Base-by-base conservation (phyloP, 495 filamentous ascomycete genomes). In the Aspergillus hancockii region DNA sequence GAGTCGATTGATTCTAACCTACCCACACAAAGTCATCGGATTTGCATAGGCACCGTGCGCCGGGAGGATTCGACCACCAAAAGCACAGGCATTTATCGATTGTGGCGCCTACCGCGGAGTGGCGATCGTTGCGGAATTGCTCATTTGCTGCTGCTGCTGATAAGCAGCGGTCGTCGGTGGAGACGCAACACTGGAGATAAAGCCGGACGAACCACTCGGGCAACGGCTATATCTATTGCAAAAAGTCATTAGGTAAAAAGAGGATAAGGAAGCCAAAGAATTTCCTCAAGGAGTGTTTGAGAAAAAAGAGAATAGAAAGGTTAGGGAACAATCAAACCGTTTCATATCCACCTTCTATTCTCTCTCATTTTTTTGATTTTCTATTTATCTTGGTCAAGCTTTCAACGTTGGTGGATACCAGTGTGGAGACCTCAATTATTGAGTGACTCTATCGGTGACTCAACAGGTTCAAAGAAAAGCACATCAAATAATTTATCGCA, bases 21-120 rank as follows among this genome's bases (percentile, higher is more conserved):
- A 7, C 13, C 30, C 51, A 54, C 34, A 12, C 51, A 22, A 12
- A 32, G 51, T 36, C 19, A 34, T 31, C 12, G 51, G 28, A 54
- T 54, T 23, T 40, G 18, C 28, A 21, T 36, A 54, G 2, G 51
- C 40, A 40, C 51, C 51, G 51, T 54, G 46, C 30, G 47, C 30
- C 54, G 25, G 25, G 41, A 45, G 41, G 41, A 45, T 45, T 45
- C 18, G 19, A 45, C 41, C 41, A 47, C 14, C 38, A 41, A n/a
- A 41, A 16, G 38, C 38, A 23, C 25, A 47, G 28, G 41, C 40
- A 21, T 41, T 47, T 45, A 43, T 61, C 63, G 58, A 63, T 54
- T 60, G 31, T 47, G 54, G 66, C 66, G 66, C 63, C 63, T 68
- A 65, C 57, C 66, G 66, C 66, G 66, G 59, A 25, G 60, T 59